A percentile compares a stretch with the other conserved stretches of the same genome.
These are phyloP conservation scores for Agaricus blazei DNA, from an alignment of 768 basidiomycete genomes.

Conservation along the genomic window DNA sequence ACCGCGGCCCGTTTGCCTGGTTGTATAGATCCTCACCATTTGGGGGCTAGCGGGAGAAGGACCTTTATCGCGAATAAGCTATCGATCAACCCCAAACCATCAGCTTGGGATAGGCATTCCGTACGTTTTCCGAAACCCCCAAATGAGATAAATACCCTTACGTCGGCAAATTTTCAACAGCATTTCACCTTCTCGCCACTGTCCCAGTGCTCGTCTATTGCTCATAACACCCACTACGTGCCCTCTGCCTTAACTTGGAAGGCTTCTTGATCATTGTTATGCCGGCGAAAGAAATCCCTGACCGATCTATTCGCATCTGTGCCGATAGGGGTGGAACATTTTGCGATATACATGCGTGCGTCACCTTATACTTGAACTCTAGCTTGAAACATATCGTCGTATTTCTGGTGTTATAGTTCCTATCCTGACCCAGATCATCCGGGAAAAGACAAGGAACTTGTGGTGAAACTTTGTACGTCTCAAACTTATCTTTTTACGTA, in stretches of 20 bases:
- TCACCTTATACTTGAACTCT: constrained; percentile 11
- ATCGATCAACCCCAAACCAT: too few relatives aligned
- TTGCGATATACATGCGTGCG: constrained; percentile 82
- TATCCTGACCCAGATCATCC: constrained; percentile 67
- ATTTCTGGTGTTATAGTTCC: constrained; percentile 37
- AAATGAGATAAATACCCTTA: constrained; percentile 1
- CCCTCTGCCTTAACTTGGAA: background rate
- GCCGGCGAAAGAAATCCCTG: constrained; percentile 37
- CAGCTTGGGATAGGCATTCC: background rate
- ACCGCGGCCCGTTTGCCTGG: too few relatives aligned
- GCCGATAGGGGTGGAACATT: constrained; percentile 91
- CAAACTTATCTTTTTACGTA: background rate
- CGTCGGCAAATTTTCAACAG: background rate
- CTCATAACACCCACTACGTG: background rate
- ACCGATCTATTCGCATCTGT: constrained; percentile 78
- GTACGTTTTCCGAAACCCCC: constrained; percentile 6
- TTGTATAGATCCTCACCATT: too few relatives aligned
- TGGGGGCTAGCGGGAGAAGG: too few relatives aligned
- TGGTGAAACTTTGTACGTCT: constrained; percentile 84
- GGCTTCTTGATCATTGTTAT: background rate
- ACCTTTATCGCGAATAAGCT: too few relatives aligned
- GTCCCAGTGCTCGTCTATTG: background rate
- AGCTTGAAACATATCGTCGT: too few relatives aligned
- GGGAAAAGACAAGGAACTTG: constrained; percentile 63
- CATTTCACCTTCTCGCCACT: background rate